Percentiles rank a stretch among this genome's conserved stretches.
These are phyloP conservation scores for Colletotrichum siamense DNA, from an alignment of 2,329 filamentous ascomycete genomes.

Conservation along the genomic window DNA sequence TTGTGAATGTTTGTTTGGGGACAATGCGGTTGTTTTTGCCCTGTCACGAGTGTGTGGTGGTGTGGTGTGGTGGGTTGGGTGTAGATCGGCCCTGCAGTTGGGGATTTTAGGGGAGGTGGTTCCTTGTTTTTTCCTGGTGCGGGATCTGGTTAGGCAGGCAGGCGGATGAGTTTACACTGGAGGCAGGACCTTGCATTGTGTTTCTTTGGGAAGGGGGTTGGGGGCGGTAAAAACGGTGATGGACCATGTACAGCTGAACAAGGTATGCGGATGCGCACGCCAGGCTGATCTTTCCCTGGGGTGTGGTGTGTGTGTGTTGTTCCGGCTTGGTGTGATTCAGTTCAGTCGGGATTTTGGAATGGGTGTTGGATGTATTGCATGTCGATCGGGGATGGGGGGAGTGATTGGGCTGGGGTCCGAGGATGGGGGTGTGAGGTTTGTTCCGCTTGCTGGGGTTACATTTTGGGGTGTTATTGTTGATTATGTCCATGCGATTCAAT, in stretches of 20 bases:
- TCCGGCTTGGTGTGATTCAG: background rate
- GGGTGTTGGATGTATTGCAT: background rate
- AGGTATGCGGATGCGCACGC: background rate
- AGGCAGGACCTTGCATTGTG: background rate
- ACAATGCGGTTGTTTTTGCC: background rate
- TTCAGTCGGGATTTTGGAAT: background rate
- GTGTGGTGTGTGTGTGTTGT: background rate
- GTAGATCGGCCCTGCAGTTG: background rate
- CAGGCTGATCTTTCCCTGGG: background rate
- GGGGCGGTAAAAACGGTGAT: background rate
- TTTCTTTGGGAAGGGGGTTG: background rate
- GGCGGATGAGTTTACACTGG: background rate
- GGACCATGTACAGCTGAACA: background rate
- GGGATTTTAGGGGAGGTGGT: background rate
- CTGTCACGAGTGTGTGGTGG: background rate
- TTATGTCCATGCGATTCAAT: background rate
- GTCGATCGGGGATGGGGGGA: background rate
- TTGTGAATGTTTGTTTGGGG: background rate
- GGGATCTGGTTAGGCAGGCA: background rate
- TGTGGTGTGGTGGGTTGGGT: background rate
- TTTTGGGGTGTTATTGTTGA: background rate
- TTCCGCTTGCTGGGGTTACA: background rate
- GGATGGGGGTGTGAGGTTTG: background rate
- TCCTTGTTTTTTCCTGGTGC: background rate
- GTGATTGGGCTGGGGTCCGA: background rate